Conservation (phyloP, 257 asterid species). For the Thymus mandschuricus region DNA sequence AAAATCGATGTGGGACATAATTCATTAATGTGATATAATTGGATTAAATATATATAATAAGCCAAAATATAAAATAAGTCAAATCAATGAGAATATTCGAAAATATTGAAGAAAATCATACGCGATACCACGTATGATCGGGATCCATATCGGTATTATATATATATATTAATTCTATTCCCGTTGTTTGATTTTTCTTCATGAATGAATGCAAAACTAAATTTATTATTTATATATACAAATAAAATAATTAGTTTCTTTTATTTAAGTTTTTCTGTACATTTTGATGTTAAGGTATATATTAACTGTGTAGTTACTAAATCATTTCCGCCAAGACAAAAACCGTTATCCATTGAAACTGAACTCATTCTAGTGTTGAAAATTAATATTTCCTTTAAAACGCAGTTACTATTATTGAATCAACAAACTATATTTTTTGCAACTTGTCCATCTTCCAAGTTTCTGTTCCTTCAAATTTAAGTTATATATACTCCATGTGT, state of each 20-base stretch:
- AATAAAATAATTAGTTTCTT: not conserved
- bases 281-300: no score
- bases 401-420: slow-evolving; percentile 18
- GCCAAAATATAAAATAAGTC: no score
- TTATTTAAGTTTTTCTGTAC: not conserved
- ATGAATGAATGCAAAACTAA: not conserved
- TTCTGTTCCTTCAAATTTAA: slow-evolving; percentile 20
- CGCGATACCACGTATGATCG: no score
- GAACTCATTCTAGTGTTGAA: slow-evolving; percentile 20
- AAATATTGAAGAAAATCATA: no score
- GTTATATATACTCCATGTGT: not conserved
- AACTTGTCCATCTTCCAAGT: not conserved
- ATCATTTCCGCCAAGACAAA: slow-evolving; percentile 13
- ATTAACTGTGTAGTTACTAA: not conserved
- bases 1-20: no score
- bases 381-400: slow-evolving; percentile 30
- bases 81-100: no score
- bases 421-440: not conserved
- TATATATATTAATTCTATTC: no score
- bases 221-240: not conserved
- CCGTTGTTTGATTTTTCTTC: no score
- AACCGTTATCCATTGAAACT: not conserved
- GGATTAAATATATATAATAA: no score
- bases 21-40: no score
- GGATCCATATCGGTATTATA: no score